Evolutionary conservation across 352 stramenopile genomes (phyloP).

Genomic region (Achlya hypogyna): DNA sequence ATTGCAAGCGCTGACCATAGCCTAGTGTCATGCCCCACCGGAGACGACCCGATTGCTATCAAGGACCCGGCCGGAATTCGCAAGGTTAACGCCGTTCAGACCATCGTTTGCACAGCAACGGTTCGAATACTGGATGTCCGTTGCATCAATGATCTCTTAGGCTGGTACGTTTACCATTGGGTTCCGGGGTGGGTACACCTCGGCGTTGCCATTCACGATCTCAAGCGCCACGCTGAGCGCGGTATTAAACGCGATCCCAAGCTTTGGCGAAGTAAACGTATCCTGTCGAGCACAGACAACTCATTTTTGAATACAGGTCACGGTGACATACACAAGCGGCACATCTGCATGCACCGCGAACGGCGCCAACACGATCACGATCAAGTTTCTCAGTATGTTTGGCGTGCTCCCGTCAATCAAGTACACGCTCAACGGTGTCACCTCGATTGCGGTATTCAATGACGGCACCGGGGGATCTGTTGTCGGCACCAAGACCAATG

Average conservation of each 20-base stretch:
- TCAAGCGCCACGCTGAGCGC: conserved; percentile 23
- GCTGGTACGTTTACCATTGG: conserved; percentile 57
- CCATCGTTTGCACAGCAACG: conserved; percentile 49
- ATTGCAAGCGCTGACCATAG: not conserved
- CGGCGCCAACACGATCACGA: conserved; percentile 45
- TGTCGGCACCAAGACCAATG: conserved; percentile 56
- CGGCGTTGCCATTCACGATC: conserved; percentile 41
- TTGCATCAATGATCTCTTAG: not conserved
- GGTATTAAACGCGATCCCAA: conserved; percentile 34
- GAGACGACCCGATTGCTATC: conserved; percentile 80
- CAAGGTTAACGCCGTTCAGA: conserved; percentile 77
- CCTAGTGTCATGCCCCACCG: conserved; percentile 74
- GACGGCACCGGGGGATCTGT: conserved; percentile 39
- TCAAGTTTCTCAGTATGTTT: conserved; percentile 64
- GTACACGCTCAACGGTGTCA: conserved; percentile 51
- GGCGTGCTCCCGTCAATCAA: conserved; percentile 48
- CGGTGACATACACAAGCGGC: conserved; percentile 32
- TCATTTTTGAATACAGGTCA: conserved; percentile 20
- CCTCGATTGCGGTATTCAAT: conserved; percentile 38
- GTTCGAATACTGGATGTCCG: not conserved
- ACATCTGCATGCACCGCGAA: conserved; percentile 32
- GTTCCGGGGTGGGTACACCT: conserved; percentile 57
- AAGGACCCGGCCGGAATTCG: conserved; percentile 23
- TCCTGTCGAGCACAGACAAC: not conserved
- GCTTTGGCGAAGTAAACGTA: conserved; percentile 27